These are phyloP conservation scores for Tubosaeta brunneosetosa DNA, from an alignment of 768 basidiomycete species.

Conservation along the genomic window DNA sequence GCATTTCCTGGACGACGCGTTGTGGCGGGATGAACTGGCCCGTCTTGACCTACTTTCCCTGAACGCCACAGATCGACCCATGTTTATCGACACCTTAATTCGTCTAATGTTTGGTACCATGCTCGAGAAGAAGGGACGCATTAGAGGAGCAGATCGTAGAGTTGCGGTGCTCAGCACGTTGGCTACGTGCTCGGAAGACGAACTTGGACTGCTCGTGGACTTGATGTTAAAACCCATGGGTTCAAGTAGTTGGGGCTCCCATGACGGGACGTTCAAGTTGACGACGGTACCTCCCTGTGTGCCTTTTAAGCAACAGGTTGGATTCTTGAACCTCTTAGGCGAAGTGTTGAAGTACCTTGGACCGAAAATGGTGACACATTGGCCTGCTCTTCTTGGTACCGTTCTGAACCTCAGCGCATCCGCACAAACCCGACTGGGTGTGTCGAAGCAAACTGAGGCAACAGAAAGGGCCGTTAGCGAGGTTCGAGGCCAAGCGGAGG, in stretches of 20 bases:
- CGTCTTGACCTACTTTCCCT: constrained; percentile 63
- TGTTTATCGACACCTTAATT: constrained; percentile 65
- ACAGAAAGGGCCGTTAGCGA: constrained; percentile 19
- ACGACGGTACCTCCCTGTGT: constrained; percentile 29
- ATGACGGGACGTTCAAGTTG: constrained; percentile 28
- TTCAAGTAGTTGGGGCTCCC: constrained; percentile 24
- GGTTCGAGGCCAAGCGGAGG: constrained; percentile 31
- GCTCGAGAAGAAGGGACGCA: constrained; percentile 71
- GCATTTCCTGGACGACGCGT: constrained; percentile 72
- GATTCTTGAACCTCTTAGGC: constrained; percentile 79
- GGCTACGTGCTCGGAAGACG: constrained; percentile 63
- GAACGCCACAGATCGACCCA: constrained; percentile 50
- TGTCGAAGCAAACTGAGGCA: constrained; percentile 18
- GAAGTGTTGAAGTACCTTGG: constrained; percentile 84
- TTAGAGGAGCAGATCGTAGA: constrained; percentile 60
- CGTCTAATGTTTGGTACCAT: constrained; percentile 85
- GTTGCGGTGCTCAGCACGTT: constrained; percentile 73
- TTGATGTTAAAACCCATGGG: constrained; percentile 80
- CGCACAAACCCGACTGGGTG: constrained; percentile 56
- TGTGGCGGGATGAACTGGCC: constrained; percentile 86
- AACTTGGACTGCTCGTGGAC: constrained; percentile 73
- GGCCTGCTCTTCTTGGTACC: constrained; percentile 71
- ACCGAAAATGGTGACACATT: constrained; percentile 58
- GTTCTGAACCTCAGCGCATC: constrained; percentile 61
- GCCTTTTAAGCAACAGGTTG: constrained; percentile 66